Base-by-base conservation (phyloP, 768 basidiomycete species). In the Boletus insuetus region DNA sequence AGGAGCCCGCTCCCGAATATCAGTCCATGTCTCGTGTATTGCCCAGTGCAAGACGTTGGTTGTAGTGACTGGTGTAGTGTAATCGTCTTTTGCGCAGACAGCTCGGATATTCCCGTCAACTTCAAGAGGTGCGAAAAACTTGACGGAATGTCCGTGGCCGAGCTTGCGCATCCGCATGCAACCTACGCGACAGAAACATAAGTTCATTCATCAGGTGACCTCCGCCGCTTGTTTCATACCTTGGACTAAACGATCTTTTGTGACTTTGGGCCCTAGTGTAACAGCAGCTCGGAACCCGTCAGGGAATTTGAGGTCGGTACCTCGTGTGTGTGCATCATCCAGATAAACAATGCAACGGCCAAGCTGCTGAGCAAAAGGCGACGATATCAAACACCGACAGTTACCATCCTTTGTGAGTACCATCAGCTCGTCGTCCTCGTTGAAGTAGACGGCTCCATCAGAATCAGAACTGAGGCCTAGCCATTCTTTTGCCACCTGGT, bases 241-340 rank as follows among this genome's bases (percentile, higher is more conserved):
- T 35, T 35, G 34, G 34, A 76, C 68, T 19, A 80, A 61, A 39
- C 75, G 67, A 64, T 82, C 81, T 54, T 81, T 82, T 1, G 76
- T 78, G 29, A 35, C 34, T 35, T 35, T 35, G 12, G 34, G 34
- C 13, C 34, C 34, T 14, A 35, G 6, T 6, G 34, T 46, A 13
- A 46, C 44, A 17, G 29, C 77, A 11, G 79, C 79, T 7, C 76
- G 69, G 24, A 64, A 73, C 11, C 68, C 51, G 2, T 16, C 43
- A 0, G 80, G 81, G 38, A 82, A 65, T 38, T 77, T 81, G 14
- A 82, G 62, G 58, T 82, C 81, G 0, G 79, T 81, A 13, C 80
- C 80, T 14, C 59, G 29, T 12, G 59, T 61, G 56, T 81, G 80
- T 0, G 77, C 76, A 54, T 82, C 80, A 46, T 82, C 80, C 2